These are phyloP conservation scores for Suillus weaverae DNA, from an alignment of 768 basidiomycete species.

Conservation along the genomic window DNA sequence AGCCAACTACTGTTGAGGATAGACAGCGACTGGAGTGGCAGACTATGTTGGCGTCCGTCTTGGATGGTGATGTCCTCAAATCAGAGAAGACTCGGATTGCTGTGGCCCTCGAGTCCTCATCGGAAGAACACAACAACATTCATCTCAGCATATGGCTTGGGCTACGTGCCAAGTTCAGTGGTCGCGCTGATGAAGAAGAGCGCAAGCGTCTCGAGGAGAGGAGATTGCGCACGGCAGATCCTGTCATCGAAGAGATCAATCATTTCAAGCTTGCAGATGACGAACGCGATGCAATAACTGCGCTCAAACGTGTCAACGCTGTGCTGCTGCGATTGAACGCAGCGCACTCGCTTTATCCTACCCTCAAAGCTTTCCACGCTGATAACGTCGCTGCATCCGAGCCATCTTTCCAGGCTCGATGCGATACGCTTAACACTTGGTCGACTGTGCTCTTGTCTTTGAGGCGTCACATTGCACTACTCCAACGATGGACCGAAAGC, in stretches of 20 bases:
- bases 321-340: conserved; percentile 76
- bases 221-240: conserved; percentile 76
- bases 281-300: conserved; percentile 37
- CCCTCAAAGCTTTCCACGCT: conserved; percentile 70
- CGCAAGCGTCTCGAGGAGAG: conserved; percentile 78
- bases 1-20: conserved; percentile 71
- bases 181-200: conserved; percentile 81
- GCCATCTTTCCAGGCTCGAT: conserved; percentile 70
- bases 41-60: conserved; percentile 89
- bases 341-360: conserved; percentile 86
- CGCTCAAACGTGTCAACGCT: conserved; percentile 60
- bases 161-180: conserved; percentile 83
- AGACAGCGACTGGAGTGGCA: conserved; percentile 93
- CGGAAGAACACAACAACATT: conserved; percentile 67
- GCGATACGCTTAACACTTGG: conserved; percentile 92
- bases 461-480: conserved; percentile 73
- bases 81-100: conserved; percentile 94
- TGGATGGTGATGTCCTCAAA: conserved; percentile 91
- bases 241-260: conserved; percentile 80
- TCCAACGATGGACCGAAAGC: conserved; percentile 93
- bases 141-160: conserved; percentile 85
- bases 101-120: conserved; percentile 67
- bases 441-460: conserved; percentile 83
- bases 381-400: conserved; percentile 76
- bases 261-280: conserved; percentile 62